Percentiles rank a stretch among this genome's conserved stretches.
Conservation (phyloP, 768 basidiomycete species). For the Filobasidium floriforme region DNA sequence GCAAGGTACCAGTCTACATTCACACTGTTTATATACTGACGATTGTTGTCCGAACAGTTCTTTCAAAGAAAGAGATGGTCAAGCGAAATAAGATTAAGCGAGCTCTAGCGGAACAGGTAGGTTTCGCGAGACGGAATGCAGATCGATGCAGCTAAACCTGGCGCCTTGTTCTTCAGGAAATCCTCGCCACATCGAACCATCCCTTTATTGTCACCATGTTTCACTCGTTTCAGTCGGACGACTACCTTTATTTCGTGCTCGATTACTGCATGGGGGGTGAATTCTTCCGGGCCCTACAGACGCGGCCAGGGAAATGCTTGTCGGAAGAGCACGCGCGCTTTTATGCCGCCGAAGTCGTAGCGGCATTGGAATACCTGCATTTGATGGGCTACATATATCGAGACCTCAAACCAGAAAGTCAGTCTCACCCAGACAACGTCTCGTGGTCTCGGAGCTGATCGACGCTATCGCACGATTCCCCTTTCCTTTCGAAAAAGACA, state of each 20-base stretch:
- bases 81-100: conserved; percentile 99
- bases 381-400: conserved; percentile 99
- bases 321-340: conserved; percentile 91
- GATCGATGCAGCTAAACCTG: neutral
- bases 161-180: conserved; percentile 53
- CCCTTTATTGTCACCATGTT: conserved; percentile 99
- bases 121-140: neutral
- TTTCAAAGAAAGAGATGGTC: conserved; percentile 99
- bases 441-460: too few relatives aligned
- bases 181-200: conserved; percentile 94
- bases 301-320: conserved; percentile 91
- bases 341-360: conserved; percentile 97
- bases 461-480: too few relatives aligned
- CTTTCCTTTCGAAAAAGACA: conserved; percentile 56
- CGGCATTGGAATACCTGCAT: conserved; percentile 95
- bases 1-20: conserved; percentile 10
- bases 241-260: conserved; percentile 76
- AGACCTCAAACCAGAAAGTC: conserved; percentile 98
- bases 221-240: conserved; percentile 97
- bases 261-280: conserved; percentile 98
- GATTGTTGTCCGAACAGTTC: conserved; percentile 53
- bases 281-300: conserved; percentile 95
- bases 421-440: conserved; percentile 41
- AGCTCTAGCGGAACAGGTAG: conserved; percentile 81
- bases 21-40: neutral